Evolutionary conservation across 1,284 basidiomycete species (phyloP), one percentile per base, ranked within the genome.

Genomic region (Puccinia polysora): DNA sequence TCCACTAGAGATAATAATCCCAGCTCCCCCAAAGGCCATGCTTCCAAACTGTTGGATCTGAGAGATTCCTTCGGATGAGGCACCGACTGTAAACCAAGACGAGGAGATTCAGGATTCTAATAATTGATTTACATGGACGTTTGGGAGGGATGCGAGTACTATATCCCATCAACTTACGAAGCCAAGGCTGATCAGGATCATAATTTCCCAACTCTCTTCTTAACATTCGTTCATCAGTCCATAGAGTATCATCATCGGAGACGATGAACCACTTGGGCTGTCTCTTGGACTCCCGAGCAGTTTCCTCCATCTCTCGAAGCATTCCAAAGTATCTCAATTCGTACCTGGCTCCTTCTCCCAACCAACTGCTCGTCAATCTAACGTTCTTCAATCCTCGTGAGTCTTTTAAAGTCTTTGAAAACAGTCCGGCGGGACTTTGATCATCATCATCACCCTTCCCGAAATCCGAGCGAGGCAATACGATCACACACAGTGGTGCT

Each of bases 151-250:
- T 18, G 47, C 47, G 18, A 5, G 23, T 18, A n/a, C 47, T 10
- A 49, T 49, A 3, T 49, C 18, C 2, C 47, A 23, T 25, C 10
- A 15, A 30, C 76, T 56, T n/a, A 75, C 76, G 32, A 50, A 77
- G 75, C 71, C 65, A 75, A 14, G 74, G 59, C 34, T 75, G 25
- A 2, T 52, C 36, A 4, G 74, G 68, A 53, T 76, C 73, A 59
- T 77, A 77, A 40, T 76, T 76, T 2, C 62, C 60, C 3, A 77
- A 73, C 72, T 76, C 73, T 1, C 77, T 74, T 5, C 74, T 64
- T 2, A 75, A 52, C 8, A 73, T 53, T 6, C 75, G 69, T 28
- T 73, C 55, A 50, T 77, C 77, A 59, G 76, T 43, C 75, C 76
- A 77, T 50, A 77, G 73, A 1, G 77, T 77, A 49, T 77, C 77